A percentile compares a stretch with the other conserved stretches of the same genome.
phyloP scores from a whole-genome alignment of 192 early-diverging fungal genomes.

The Coemansia aciculifera region DNA sequence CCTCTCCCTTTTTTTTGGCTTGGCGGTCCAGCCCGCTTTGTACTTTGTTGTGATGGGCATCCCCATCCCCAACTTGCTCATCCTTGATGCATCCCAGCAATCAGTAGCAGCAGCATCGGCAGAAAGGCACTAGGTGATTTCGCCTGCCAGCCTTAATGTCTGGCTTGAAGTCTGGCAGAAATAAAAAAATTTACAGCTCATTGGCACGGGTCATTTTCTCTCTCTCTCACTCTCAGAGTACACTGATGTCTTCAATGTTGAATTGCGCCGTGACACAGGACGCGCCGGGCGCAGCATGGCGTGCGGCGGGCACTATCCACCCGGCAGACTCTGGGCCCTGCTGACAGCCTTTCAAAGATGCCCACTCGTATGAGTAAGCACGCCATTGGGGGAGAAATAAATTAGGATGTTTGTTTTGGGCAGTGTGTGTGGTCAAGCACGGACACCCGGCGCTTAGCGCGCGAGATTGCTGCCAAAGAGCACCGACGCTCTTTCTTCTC shows the following conservation, averaged over 20 bases:
- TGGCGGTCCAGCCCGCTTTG: not conserved
- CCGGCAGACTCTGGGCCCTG: not conserved
- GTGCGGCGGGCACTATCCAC: slow-evolving; percentile 1
- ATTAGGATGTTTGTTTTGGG: slow-evolving; percentile 1
- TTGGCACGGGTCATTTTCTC: no score
- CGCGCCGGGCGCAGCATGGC: not conserved
- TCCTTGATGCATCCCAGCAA: not conserved
- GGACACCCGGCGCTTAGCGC: not conserved
- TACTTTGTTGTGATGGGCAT: not conserved
- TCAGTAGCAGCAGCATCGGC: not conserved
- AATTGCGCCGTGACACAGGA: slow-evolving; percentile 2
- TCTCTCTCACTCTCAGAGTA: not conserved
- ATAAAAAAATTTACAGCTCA: no score
- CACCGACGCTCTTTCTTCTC: not conserved
- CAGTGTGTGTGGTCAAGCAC: not conserved
- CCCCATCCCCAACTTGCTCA: not conserved
- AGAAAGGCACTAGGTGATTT: not conserved
- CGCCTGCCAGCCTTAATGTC: not conserved
- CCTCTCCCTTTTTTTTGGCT: not conserved
- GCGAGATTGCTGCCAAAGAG: not conserved
- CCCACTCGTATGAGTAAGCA: not conserved
- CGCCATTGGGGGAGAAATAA: slow-evolving; percentile 9
- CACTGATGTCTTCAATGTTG: not conserved
- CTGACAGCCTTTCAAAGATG: not conserved
- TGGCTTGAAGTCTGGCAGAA: not conserved